These are phyloP conservation scores for Erythrobasidium yunnanense DNA, from an alignment of 768 basidiomycete species.

Conservation along the genomic window DNA sequence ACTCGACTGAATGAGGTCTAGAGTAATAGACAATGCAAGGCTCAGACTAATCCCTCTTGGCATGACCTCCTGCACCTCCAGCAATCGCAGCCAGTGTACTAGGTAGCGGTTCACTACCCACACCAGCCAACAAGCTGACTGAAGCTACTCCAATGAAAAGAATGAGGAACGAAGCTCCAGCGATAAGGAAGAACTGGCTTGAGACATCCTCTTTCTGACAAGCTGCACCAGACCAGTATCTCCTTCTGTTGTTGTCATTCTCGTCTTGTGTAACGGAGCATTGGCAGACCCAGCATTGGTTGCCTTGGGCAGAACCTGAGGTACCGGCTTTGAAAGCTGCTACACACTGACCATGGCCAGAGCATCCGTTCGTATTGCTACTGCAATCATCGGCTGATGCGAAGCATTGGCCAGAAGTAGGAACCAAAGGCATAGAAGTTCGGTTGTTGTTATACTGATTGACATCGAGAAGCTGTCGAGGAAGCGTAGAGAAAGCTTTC, in stretches of 20 bases:
- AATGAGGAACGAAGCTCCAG: background rate
- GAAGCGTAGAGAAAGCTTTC: background rate
- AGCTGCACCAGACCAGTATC: conserved; percentile 8
- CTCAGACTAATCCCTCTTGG: conserved; percentile 9
- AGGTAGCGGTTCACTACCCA: conserved; percentile 9
- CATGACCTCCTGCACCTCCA: conserved; percentile 6
- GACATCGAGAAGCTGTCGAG: background rate
- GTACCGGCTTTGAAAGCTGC: background rate
- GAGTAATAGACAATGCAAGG: background rate
- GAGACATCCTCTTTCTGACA: conserved; percentile 25
- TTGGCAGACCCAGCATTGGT: conserved; percentile 13
- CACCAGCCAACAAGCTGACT: background rate
- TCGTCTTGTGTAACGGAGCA: conserved; percentile 2
- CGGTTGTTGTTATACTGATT: background rate
- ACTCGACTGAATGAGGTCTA: too few relatives aligned
- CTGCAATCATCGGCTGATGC: conserved; percentile 7
- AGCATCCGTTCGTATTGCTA: conserved; percentile 4
- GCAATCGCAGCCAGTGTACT: conserved; percentile 7
- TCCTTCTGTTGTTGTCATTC: background rate
- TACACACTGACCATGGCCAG: conserved; percentile 16
- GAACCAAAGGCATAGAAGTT: background rate
- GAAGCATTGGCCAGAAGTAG: conserved; percentile 11
- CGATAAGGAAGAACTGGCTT: conserved; percentile 26
- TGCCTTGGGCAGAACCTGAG: background rate
- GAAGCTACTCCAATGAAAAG: conserved; percentile 1